A percentile compares a stretch with the other conserved stretches of the same genome.
Conservation (phyloP, 352 stramenopile species). For the Thalassiosira hispida region DNA sequence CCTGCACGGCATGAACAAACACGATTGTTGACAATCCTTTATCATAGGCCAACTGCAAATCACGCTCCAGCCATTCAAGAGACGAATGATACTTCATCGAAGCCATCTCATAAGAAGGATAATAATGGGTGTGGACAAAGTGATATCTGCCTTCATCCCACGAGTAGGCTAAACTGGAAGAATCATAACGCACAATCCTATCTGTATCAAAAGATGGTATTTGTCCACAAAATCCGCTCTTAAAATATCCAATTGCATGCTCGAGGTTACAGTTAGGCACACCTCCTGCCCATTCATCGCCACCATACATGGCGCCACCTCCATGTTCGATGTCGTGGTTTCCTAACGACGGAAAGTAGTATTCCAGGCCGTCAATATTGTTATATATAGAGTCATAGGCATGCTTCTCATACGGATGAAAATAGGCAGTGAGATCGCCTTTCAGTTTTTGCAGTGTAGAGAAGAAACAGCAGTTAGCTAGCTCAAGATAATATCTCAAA, state of each 20-base stretch:
- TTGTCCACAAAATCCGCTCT: constrained; percentile 51
- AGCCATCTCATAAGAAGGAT: constrained; percentile 61
- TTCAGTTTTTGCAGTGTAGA: background rate
- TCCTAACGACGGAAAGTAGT: constrained; percentile 55
- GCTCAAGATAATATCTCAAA: constrained; percentile 1
- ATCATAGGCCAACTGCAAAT: constrained; percentile 54
- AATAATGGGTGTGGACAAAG: constrained; percentile 64
- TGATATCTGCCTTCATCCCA: constrained; percentile 62
- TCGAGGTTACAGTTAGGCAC: constrained; percentile 55
- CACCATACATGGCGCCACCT: constrained; percentile 51
- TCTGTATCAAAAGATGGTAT: constrained; percentile 57
- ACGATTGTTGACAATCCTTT: constrained; percentile 46
- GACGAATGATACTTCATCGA: constrained; percentile 48
- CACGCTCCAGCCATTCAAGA: constrained; percentile 55
- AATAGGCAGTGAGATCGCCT: constrained; percentile 67
- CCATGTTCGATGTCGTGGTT: constrained; percentile 65
- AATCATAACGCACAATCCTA: constrained; percentile 55
- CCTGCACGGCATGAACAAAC: constrained; percentile 56
- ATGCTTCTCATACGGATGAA: constrained; percentile 58
- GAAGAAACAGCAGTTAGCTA: background rate
- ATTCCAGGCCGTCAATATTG: constrained; percentile 50
- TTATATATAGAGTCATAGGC: constrained; percentile 62
- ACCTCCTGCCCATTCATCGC: constrained; percentile 51
- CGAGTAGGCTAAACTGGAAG: constrained; percentile 56
- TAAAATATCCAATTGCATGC: constrained; percentile 54